phyloP scores from a whole-genome alignment of 805 yeast genomes.

The Lachancea thermotolerans region DNA sequence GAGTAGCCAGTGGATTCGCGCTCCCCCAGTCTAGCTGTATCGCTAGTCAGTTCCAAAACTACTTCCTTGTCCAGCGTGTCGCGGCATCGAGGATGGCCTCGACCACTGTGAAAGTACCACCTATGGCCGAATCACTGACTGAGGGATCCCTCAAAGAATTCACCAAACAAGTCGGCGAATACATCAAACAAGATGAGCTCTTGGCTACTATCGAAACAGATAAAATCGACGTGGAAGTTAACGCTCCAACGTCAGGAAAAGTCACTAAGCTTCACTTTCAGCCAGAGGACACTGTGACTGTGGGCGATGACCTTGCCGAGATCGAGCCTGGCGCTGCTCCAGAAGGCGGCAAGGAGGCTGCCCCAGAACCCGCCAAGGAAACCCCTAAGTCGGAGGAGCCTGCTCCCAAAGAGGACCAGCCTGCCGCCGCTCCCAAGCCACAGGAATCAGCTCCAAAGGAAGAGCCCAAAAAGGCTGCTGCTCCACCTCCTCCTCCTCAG shows the following conservation, averaged over 20 bases:
- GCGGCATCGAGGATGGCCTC: constrained; percentile 18
- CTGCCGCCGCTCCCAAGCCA: constrained; percentile 23
- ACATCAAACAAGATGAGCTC: constrained; percentile 76
- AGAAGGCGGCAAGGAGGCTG: constrained; percentile 16
- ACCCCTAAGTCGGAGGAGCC: constrained; percentile 4
- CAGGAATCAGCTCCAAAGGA: constrained; percentile 25
- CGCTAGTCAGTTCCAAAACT: neutral
- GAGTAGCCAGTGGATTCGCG: neutral
- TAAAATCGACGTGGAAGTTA: constrained; percentile 95
- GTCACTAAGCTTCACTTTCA: constrained; percentile 73
- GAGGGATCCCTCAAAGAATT: constrained; percentile 85
- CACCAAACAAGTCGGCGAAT: constrained; percentile 78
- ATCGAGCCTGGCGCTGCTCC: constrained; percentile 76
- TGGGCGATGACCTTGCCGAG: constrained; percentile 86
- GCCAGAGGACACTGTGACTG: constrained; percentile 90
- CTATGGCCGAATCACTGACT: constrained; percentile 97
- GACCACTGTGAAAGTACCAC: constrained; percentile 80
- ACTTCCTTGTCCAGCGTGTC: neutral
- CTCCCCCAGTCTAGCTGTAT: constrained; percentile 1
- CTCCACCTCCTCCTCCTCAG: constrained; percentile 14
- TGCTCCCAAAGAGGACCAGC: constrained; percentile 5
- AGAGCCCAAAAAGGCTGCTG: constrained; percentile 29
- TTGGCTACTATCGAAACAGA: constrained; percentile 97
- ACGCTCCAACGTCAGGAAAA: constrained; percentile 88
- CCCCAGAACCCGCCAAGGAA: constrained; percentile 16